These are phyloP conservation scores for Xylariaceae sp. DNA, from an alignment of 2,329 filamentous ascomycete species.

Conservation along the genomic window DNA sequence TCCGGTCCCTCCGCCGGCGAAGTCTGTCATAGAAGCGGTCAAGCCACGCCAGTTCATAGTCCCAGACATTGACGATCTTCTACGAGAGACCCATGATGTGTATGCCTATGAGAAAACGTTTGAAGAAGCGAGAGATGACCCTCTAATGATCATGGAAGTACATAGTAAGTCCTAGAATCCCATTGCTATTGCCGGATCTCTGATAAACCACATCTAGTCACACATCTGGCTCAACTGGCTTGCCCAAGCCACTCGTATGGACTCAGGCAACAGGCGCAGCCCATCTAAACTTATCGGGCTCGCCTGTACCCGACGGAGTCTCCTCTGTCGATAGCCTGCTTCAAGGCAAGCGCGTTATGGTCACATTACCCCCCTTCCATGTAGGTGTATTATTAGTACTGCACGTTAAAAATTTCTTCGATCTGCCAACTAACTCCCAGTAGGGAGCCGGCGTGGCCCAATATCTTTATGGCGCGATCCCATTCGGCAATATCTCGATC, in stretches of 20 bases:
- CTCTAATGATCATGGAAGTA: conserved; percentile 23
- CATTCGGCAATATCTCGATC: conserved; percentile 22
- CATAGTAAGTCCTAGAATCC: background rate
- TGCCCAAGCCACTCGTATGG: conserved; percentile 29
- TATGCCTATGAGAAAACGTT: conserved; percentile 18
- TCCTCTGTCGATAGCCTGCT: conserved; percentile 22
- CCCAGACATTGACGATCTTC: conserved; percentile 28
- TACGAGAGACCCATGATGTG: conserved; percentile 13
- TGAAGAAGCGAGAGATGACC: conserved; percentile 9
- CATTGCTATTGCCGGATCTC: background rate
- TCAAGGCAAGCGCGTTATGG: conserved; percentile 29
- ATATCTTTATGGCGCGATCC: conserved; percentile 23
- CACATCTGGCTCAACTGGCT: conserved; percentile 29
- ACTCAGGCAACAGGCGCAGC: conserved; percentile 22
- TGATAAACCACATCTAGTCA: too few species aligned
- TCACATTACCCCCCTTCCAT: conserved; percentile 32
- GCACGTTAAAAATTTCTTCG: background rate
- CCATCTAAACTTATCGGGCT: conserved; percentile 10
- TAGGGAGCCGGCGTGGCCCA: conserved; percentile 25
- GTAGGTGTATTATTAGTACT: too few species aligned
- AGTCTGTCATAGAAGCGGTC: conserved; percentile 22
- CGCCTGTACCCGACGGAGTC: conserved; percentile 21
- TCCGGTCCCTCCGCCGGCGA: conserved; percentile 20
- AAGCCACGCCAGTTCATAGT: conserved; percentile 17
- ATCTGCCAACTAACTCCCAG: background rate